A percentile compares a stretch with the other conserved stretches of the same genome.
phyloP scores from a whole-genome alignment of 768 basidiomycete genomes.

The Heimioporus sp. region DNA sequence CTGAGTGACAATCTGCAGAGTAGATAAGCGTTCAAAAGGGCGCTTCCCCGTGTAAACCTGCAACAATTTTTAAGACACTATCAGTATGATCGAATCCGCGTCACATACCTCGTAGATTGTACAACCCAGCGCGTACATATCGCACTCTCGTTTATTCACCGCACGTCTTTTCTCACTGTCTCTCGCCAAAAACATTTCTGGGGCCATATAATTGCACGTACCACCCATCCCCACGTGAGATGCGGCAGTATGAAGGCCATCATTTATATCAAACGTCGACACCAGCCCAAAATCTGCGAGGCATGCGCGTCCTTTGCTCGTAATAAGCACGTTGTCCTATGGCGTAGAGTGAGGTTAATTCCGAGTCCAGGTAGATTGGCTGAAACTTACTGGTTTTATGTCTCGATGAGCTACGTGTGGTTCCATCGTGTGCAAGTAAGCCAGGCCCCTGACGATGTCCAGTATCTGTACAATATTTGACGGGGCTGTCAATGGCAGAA shows the following conservation, averaged over 20 bases:
- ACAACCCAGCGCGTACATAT: slow-evolving; percentile 43
- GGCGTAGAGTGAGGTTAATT: slow-evolving; percentile 8
- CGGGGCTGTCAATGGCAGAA: background rate
- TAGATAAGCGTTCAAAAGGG: slow-evolving; percentile 3
- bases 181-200: slow-evolving; percentile 17
- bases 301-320: slow-evolving; percentile 39
- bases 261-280: slow-evolving; percentile 16
- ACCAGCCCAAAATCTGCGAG: slow-evolving; percentile 50
- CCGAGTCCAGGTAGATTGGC: background rate
- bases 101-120: slow-evolving; percentile 37
- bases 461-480: slow-evolving; percentile 31
- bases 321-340: slow-evolving; percentile 49
- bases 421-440: slow-evolving; percentile 40
- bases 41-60: slow-evolving; percentile 17
- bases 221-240: slow-evolving; percentile 10
- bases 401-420: slow-evolving; percentile 36
- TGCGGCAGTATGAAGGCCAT: slow-evolving; percentile 8
- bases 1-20: background rate
- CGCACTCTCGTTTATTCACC: slow-evolving; percentile 30
- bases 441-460: slow-evolving; percentile 42
- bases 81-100: background rate
- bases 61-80: background rate
- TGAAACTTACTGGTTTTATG: slow-evolving; percentile 28
- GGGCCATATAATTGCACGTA: slow-evolving; percentile 24
- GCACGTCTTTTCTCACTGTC: slow-evolving; percentile 1